Percentiles rank a stretch among this genome's conserved stretches.
phyloP scores from a whole-genome alignment of 2,329 filamentous ascomycete species.

The Basipetospora chlamydospora region DNA sequence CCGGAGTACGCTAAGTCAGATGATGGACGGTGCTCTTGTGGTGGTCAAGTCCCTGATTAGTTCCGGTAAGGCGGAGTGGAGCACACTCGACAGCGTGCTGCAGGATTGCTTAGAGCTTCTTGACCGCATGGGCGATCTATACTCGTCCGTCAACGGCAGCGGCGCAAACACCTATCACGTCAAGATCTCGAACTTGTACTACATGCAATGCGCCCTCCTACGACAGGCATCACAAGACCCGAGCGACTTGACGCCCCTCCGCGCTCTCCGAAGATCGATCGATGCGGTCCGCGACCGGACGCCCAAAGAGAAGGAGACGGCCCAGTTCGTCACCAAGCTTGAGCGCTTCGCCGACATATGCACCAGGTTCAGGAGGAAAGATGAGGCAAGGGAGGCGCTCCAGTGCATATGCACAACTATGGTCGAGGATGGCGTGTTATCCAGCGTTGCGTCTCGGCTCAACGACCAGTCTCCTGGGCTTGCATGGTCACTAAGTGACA shows the following conservation, averaged over 20 bases:
- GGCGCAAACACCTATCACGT: slow-evolving; percentile 35
- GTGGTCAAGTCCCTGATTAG: slow-evolving; percentile 39
- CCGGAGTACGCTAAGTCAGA: slow-evolving; percentile 35
- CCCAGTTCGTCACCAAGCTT: slow-evolving; percentile 47
- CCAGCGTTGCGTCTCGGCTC: slow-evolving; percentile 35
- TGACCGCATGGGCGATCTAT: slow-evolving; percentile 32
- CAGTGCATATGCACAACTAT: slow-evolving; percentile 46
- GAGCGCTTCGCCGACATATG: slow-evolving; percentile 52
- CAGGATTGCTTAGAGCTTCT: slow-evolving; percentile 41
- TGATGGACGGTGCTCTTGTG: slow-evolving; percentile 46
- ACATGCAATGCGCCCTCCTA: slow-evolving; percentile 41
- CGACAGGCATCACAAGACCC: slow-evolving; percentile 27
- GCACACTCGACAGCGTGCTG: slow-evolving; percentile 39
- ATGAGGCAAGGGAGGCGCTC: slow-evolving; percentile 44
- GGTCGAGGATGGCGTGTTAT: slow-evolving; percentile 41
- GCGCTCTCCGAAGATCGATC: slow-evolving; percentile 48
- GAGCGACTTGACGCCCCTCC: slow-evolving; percentile 30
- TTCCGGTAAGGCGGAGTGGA: slow-evolving; percentile 33
- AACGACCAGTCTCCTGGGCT: slow-evolving; percentile 31
- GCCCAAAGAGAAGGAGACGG: slow-evolving; percentile 39
- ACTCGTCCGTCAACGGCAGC: slow-evolving; percentile 13
- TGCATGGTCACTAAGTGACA: slow-evolving; percentile 38
- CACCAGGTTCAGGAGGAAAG: slow-evolving; percentile 33
- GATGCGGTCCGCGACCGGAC: slow-evolving; percentile 43
- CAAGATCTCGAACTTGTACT: slow-evolving; percentile 60